A percentile compares a stretch with the other conserved stretches of the same genome.
Conservation (phyloP, 2,329 filamentous ascomycete genomes). For the Xylariaceae sp. region DNA sequence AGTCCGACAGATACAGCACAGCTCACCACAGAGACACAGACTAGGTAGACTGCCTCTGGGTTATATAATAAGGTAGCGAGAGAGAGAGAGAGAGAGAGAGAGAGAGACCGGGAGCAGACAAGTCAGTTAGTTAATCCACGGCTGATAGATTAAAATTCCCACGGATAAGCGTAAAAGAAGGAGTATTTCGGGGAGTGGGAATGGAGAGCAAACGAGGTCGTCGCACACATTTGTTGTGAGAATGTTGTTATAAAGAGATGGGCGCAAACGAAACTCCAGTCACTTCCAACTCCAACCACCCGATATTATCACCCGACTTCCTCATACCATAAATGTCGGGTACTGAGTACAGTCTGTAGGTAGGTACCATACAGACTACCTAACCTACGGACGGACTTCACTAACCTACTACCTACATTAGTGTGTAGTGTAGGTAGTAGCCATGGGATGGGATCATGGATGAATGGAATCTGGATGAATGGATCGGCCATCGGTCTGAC, state of each 20-base stretch:
- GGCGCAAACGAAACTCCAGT: background rate
- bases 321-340: background rate
- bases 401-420: too few relatives aligned
- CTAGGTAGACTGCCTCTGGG: too few relatives aligned
- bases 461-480: too few relatives aligned
- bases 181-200: background rate
- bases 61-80: background rate
- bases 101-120: constrained; percentile 1
- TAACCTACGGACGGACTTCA: too few relatives aligned
- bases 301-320: background rate
- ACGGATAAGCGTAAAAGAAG: background rate
- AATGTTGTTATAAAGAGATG: background rate
- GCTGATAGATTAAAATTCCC: background rate
- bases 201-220: background rate
- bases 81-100: background rate
- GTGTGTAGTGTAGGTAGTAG: too few relatives aligned
- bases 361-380: too few relatives aligned
- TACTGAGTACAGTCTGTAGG: too few relatives aligned
- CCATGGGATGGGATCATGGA: too few relatives aligned
- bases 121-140: background rate
- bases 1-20: background rate
- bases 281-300: background rate
- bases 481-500: too few relatives aligned
- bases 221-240: background rate
- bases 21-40: background rate